These are phyloP conservation scores for Cylindrotheca fusiformis DNA, from an alignment of 108 stramenopile genomes.

Conservation along the genomic window DNA sequence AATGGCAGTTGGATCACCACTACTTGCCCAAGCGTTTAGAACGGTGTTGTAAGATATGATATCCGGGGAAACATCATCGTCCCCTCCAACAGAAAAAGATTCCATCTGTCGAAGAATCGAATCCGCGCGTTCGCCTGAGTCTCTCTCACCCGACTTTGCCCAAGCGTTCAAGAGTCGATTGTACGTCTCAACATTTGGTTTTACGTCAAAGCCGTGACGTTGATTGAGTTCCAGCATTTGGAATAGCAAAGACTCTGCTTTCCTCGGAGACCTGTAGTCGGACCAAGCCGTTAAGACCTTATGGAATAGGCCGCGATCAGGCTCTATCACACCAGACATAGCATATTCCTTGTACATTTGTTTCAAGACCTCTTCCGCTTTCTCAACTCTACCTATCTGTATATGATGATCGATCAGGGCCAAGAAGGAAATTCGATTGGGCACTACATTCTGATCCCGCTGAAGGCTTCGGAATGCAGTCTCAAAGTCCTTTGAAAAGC, in stretches of 20 bases:
- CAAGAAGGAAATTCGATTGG: constrained; percentile 18
- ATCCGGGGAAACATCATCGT: constrained; percentile 16
- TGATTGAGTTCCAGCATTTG: constrained; percentile 27
- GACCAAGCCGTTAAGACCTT: constrained; percentile 24
- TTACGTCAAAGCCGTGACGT: constrained; percentile 30
- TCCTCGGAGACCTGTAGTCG: constrained; percentile 3
- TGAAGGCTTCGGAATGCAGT: background rate
- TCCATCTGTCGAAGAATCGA: constrained; percentile 35
- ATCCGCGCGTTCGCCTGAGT: constrained; percentile 27
- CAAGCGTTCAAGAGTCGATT: constrained; percentile 36
- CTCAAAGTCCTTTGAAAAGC: background rate
- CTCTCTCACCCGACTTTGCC: constrained; percentile 24
- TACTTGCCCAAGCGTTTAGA: constrained; percentile 35
- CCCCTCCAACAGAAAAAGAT: constrained; percentile 1
- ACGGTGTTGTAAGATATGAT: constrained; percentile 28
- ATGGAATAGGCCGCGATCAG: constrained; percentile 23
- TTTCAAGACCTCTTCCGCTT: constrained; percentile 46
- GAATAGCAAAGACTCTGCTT: constrained; percentile 26
- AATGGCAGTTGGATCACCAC: constrained; percentile 25
- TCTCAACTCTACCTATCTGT: constrained; percentile 7
- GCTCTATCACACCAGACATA: background rate
- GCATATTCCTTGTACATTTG: constrained; percentile 24
- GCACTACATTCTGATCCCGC: constrained; percentile 9
- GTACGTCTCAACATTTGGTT: constrained; percentile 30
- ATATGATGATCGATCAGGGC: constrained; percentile 26